These are phyloP conservation scores for Salmacisia buchloeana DNA, from an alignment of 1,284 basidiomycete genomes.

Conservation along the genomic window DNA sequence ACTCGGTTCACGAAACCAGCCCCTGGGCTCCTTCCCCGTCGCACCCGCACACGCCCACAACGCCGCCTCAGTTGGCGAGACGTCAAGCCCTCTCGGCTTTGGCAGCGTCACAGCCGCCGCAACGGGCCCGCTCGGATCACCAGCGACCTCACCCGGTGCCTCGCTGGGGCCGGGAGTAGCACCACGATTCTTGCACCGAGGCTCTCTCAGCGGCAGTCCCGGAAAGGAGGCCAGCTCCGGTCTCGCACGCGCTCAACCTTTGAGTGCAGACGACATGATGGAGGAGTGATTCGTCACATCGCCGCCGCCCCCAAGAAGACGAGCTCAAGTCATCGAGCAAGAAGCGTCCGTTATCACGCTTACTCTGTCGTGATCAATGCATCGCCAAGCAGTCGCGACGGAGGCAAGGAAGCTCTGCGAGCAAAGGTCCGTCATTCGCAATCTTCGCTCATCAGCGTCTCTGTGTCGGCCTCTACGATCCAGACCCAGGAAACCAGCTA, in stretches of 20 bases:
- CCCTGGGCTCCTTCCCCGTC: neutral
- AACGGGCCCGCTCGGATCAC: constrained; percentile 61
- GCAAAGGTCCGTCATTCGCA: too few species aligned
- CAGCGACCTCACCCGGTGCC: constrained; percentile 32
- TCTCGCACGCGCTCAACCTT: constrained; percentile 28
- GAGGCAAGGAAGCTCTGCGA: too few species aligned
- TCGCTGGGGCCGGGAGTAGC: constrained; percentile 10
- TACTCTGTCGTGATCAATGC: too few species aligned
- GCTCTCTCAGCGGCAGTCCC: constrained; percentile 19
- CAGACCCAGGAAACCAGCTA: too few species aligned
- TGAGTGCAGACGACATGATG: constrained; percentile 38
- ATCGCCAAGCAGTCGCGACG: too few species aligned
- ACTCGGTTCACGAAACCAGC: neutral
- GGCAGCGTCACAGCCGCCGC: constrained; percentile 26
- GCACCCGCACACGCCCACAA: neutral
- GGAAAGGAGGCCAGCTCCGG: constrained; percentile 33
- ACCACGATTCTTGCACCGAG: neutral
- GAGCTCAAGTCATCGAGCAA: neutral
- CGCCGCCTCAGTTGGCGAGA: neutral
- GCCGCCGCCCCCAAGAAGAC: neutral
- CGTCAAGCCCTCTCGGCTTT: constrained; percentile 16
- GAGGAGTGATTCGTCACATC: constrained; percentile 25
- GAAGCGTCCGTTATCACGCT: too few species aligned
- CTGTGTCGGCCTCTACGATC: too few species aligned
- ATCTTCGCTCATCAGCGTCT: too few species aligned